Percentiles rank a stretch among this genome's conserved stretches.
These are phyloP conservation scores for Cutaneotrichosporon cyanovorans DNA, from an alignment of 1,284 basidiomycete species.

Conservation along the genomic window DNA sequence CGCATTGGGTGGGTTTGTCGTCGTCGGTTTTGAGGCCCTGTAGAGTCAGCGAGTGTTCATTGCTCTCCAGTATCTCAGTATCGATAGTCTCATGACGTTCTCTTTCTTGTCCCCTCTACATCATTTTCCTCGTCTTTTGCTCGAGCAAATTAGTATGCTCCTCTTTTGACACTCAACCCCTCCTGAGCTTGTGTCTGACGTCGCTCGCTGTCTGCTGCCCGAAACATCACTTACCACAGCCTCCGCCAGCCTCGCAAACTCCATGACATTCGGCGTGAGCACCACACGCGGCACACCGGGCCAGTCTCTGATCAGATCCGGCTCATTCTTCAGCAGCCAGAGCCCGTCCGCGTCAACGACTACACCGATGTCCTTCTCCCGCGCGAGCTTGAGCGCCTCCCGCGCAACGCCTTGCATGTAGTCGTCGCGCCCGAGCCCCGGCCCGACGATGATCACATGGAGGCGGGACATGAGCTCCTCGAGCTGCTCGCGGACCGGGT, in stretches of 20 bases:
- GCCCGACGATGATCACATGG: conserved; percentile 87
- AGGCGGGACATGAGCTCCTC: conserved; percentile 67
- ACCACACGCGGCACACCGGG: conserved; percentile 38
- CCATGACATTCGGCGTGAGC: conserved; percentile 89
- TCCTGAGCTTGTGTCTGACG: no score
- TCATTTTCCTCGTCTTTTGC: no score
- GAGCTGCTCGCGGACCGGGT: conserved; percentile 49
- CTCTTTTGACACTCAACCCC: background rate
- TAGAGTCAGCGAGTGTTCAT: conserved; percentile 4
- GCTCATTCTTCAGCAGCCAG: conserved; percentile 50
- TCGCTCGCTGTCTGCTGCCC: background rate
- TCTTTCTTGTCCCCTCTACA: no score
- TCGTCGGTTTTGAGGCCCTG: conserved; percentile 50
- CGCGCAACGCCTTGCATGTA: conserved; percentile 73
- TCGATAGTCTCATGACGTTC: no score
- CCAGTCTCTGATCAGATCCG: conserved; percentile 62
- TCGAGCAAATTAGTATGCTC: background rate
- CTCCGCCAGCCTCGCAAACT: conserved; percentile 79
- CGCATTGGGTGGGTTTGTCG: conserved; percentile 52
- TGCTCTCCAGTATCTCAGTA: no score
- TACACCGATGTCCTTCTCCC: conserved; percentile 65
- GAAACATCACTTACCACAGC: conserved; percentile 52
- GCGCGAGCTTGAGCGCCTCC: conserved; percentile 49
- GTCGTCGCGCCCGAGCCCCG: conserved; percentile 78
- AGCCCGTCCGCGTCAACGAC: conserved; percentile 84